Base-by-base conservation (phyloP, 2,329 filamentous ascomycete species). In the Hypoxylon sp. region DNA sequence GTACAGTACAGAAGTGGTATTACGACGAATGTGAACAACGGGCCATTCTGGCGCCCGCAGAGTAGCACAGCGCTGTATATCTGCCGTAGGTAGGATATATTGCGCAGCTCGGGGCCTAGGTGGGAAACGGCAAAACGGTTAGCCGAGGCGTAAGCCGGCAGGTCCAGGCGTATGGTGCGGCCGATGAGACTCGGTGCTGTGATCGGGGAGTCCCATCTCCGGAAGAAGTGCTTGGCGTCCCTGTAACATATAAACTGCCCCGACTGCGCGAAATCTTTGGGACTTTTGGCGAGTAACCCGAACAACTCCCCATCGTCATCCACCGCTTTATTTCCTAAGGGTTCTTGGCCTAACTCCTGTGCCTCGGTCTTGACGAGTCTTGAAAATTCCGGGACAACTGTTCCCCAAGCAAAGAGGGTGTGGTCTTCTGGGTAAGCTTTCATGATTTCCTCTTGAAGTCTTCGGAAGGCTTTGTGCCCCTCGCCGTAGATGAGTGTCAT, bases 401-500 rank as follows among this genome's bases (percentile, higher is more conserved):
- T 53, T 0, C 64, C 70, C 74, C 73, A 75, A 0, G 73, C 71
- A 16, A 74, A 75, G 0, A 75, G 41, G 2, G 68, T 70, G 53
- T 71, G 69, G 27, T 75, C 73, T 16, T 72, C 61, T 2, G 71
- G 68, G 21, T 70, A 69, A 14, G 64, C 60, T 6, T 55, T 67
- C 8, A 70, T 65, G 27, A 75, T 70, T 23, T 67, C 58, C 9
- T 73, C 67, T 43, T 75, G 73, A 3, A 75, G 61, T 6, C 74
- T 63, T 2, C 58, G 60, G 23, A 75, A 75, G 2, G 74, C 71
- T 12, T 68, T 72, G 14, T 19, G 25, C 0, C 70, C 74, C 56
- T 77, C 74, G 9, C 75, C 74, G 53, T 77, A 76, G 21, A 76
- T 65, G 7, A 75, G 61, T 1, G 73, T 68, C 70, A 77, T 73